phyloP scores from a whole-genome alignment of 192 early-diverging fungal species.

The Coemansia erecta region DNA sequence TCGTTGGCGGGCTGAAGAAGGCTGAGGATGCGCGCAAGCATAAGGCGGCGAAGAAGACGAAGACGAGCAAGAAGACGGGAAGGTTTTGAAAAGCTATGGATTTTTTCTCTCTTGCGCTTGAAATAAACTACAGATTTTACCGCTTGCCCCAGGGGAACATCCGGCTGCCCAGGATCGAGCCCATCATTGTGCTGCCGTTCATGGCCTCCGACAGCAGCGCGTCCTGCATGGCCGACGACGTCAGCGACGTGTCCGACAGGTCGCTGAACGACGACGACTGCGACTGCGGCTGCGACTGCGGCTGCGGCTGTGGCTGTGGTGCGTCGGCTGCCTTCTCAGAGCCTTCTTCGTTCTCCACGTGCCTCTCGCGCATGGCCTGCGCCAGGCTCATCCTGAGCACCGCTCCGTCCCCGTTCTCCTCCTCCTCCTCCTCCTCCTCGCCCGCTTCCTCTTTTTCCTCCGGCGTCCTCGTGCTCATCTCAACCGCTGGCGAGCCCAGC shows the following conservation, averaged over 20 bases:
- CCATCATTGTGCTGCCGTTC: constrained; percentile 44
- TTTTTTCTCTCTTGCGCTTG: constrained; percentile 5
- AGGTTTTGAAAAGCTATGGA: constrained; percentile 10
- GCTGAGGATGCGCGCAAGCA: constrained; percentile 26
- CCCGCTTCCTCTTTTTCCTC: neutral
- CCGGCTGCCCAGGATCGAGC: constrained; percentile 38
- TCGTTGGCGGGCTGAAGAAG: constrained; percentile 20
- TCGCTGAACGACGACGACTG: constrained; percentile 46
- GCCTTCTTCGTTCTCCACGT: neutral
- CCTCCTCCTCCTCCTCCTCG: neutral
- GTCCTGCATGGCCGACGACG: constrained; percentile 52
- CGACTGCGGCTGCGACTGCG: constrained; percentile 2
- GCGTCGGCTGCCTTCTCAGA: neutral
- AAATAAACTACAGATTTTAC: constrained; percentile 2
- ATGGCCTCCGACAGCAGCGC: constrained; percentile 44
- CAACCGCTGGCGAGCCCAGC: constrained; percentile 35
- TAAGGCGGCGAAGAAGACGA: constrained; percentile 38
- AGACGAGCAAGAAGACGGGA: constrained; percentile 46
- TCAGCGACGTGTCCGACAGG: constrained; percentile 42
- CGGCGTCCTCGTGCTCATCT: constrained; percentile 29
- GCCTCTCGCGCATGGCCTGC: constrained; percentile 30
- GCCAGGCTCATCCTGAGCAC: constrained; percentile 41
- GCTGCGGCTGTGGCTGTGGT: constrained; percentile 1
- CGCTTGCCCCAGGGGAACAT: constrained; percentile 47
- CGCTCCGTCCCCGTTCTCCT: neutral